These are phyloP conservation scores for Amanita rimosa DNA, from an alignment of 768 basidiomycete species.

Conservation along the genomic window DNA sequence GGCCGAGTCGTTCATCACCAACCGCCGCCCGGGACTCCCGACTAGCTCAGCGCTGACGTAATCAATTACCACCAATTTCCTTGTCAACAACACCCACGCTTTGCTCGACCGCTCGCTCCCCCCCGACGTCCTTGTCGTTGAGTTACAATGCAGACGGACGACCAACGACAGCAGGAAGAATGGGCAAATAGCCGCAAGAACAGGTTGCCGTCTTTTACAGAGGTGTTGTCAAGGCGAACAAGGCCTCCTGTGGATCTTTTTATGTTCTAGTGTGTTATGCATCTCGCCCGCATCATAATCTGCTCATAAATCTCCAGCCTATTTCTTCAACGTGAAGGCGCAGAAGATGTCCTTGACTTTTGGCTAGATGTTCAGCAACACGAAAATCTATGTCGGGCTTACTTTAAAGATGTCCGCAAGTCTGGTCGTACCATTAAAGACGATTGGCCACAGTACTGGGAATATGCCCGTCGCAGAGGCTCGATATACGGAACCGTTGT, in stretches of 20 bases:
- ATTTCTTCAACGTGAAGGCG: constrained; percentile 90
- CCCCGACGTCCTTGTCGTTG: constrained; percentile 14
- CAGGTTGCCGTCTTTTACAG: constrained; percentile 77
- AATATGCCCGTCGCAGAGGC: constrained; percentile 83
- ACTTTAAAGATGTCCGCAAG: constrained; percentile 98
- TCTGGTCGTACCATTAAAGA: constrained; percentile 88
- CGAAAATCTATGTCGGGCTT: constrained; percentile 95
- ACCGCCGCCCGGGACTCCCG: neutral
- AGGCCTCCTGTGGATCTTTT: constrained; percentile 95
- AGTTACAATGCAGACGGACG: constrained; percentile 21
- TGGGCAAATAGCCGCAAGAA: constrained; percentile 62
- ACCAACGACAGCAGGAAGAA: constrained; percentile 57
- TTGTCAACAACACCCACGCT: constrained; percentile 17
- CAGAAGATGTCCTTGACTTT: constrained; percentile 95
- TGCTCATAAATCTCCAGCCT: constrained; percentile 37
- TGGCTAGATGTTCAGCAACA: constrained; percentile 99
- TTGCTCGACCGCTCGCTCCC: constrained; percentile 17
- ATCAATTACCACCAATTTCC: constrained; percentile 21
- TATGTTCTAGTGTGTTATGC: constrained; percentile 84
- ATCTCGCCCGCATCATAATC: neutral
- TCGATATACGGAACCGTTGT: constrained; percentile 91
- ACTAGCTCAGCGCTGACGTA: constrained; percentile 19
- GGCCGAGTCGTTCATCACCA: constrained; percentile 6
- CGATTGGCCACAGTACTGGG: constrained; percentile 98
- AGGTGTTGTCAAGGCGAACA: constrained; percentile 86